A percentile compares a stretch with the other conserved stretches of the same genome.
phyloP scores from a whole-genome alignment of 2,329 filamentous ascomycete genomes.

The Tolypocladium album region DNA sequence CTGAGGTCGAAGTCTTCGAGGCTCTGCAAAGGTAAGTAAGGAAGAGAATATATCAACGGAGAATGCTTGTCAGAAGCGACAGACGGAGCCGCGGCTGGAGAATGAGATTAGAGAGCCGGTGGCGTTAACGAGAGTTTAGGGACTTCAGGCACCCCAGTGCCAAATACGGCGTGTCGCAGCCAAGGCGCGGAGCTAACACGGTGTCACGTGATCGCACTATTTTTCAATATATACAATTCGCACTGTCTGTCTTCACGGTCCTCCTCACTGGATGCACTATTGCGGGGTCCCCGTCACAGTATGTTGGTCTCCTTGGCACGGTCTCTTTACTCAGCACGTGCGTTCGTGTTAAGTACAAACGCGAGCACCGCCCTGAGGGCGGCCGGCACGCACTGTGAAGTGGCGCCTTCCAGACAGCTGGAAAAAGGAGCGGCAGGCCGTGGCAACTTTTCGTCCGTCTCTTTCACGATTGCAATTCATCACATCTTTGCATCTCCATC shows the following conservation, averaged over 20 bases:
- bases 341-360: conserved; percentile 20
- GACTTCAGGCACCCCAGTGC: conserved; percentile 9
- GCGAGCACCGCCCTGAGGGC: conserved; percentile 5
- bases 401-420: conserved; percentile 7
- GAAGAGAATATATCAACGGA: neutral
- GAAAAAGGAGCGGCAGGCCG: conserved; percentile 7
- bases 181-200: conserved; percentile 18
- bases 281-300: neutral
- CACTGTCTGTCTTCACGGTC: conserved; percentile 8
- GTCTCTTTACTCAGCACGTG: conserved; percentile 14
- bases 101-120: neutral
- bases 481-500: neutral
- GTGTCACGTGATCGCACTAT: conserved; percentile 19
- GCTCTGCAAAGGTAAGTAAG: too few species aligned
- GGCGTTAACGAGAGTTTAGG: conserved; percentile 1
- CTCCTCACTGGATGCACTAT: too few species aligned
- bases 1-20: neutral
- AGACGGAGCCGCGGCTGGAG: neutral
- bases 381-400: conserved; percentile 19
- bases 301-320: conserved; percentile 1
- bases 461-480: neutral
- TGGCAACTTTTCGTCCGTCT: conserved; percentile 14
- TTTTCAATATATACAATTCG: conserved; percentile 1
- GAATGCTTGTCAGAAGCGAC: neutral
- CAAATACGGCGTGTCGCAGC: conserved; percentile 3